phyloP scores from a whole-genome alignment of 2,329 filamentous ascomycete genomes.

The Penicillium verrucosum region DNA sequence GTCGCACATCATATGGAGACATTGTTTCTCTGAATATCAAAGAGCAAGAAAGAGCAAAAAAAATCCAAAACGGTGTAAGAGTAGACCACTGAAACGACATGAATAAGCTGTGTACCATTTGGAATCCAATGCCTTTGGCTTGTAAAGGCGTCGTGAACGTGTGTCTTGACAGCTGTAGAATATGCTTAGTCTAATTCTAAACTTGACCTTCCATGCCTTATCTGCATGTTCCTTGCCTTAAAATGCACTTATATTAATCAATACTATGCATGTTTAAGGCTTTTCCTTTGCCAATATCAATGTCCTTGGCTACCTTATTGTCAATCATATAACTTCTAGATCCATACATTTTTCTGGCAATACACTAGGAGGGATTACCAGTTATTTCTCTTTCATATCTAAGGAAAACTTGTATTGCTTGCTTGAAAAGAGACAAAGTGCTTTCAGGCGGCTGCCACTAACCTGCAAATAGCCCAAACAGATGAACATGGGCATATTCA shows the following conservation, averaged over 20 bases:
- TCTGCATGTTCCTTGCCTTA: not conserved
- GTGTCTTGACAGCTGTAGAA: not conserved
- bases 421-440: not conserved
- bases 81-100: not conserved
- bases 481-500: too few species aligned
- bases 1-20: not conserved
- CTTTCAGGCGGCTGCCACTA: not conserved
- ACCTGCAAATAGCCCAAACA: not conserved
- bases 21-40: not conserved
- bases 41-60: not conserved
- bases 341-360: accelerated
- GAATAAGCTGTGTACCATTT: not conserved
- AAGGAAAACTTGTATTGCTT: not conserved
- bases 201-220: not conserved
- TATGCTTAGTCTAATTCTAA: not conserved
- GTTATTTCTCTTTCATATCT: not conserved
- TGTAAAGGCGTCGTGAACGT: not conserved
- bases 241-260: not conserved
- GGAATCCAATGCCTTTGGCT: not conserved
- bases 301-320: not conserved
- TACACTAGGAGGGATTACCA: not conserved
- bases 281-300: not conserved
- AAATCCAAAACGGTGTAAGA: not conserved
- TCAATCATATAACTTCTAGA: not conserved
- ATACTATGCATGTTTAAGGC: not conserved